These are phyloP conservation scores for Myriosclerotinia curreyana DNA, from an alignment of 2,329 filamentous ascomycete species.

Conservation along the genomic window DNA sequence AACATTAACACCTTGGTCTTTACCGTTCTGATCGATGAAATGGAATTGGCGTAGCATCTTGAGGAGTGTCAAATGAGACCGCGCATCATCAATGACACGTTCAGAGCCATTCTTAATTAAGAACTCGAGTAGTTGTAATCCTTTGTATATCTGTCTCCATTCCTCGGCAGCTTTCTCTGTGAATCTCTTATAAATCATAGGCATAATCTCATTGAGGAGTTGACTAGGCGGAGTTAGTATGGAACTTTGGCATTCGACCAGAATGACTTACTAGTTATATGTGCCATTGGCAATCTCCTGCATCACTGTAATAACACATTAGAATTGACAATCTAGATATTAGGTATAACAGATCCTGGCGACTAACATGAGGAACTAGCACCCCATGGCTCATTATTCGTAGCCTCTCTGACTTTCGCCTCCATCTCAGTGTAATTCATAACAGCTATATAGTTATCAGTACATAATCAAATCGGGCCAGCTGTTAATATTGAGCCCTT, in stretches of 20 bases:
- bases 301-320: conserved; percentile 52
- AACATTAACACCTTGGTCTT: conserved; percentile 97
- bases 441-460: conserved; percentile 52
- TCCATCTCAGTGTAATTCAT: conserved; percentile 81
- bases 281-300: conserved; percentile 98
- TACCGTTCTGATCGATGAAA: conserved; percentile 92
- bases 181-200: conserved; percentile 99
- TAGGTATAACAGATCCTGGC: conserved; percentile 8
- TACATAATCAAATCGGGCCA: conserved; percentile 26
- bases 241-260: conserved; percentile 42
- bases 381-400: conserved; percentile 97
- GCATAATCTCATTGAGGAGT: conserved; percentile 98
- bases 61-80: conserved; percentile 88
- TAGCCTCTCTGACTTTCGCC: conserved; percentile 85
- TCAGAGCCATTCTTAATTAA: conserved; percentile 98
- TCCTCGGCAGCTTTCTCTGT: conserved; percentile 98
- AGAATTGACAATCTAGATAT: background rate
- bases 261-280: conserved; percentile 87
- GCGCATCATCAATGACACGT: conserved; percentile 92
- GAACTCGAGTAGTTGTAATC: conserved; percentile 92
- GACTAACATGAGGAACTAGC: conserved; percentile 26
- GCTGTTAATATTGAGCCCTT: conserved; percentile 38
- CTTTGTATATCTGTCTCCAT: conserved; percentile 99
- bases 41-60: conserved; percentile 99
- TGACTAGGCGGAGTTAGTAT: conserved; percentile 56